Evolutionary conservation across 2,329 filamentous ascomycete genomes (phyloP).

Genomic region (Venturia effusa): DNA sequence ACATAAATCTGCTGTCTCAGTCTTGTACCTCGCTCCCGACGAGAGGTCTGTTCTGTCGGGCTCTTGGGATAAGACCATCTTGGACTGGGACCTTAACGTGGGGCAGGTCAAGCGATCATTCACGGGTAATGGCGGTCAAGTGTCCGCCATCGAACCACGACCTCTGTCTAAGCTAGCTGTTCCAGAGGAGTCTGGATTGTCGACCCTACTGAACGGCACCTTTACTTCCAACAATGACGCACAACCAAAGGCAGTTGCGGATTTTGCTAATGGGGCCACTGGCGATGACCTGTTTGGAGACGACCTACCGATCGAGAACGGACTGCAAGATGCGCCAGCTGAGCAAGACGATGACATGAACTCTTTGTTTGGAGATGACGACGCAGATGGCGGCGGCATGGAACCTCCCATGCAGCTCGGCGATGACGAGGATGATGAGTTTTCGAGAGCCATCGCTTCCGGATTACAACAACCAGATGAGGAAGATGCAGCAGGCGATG

Average conservation of each 20-base stretch:
- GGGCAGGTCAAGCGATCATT: constrained; percentile 68
- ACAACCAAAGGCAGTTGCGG: constrained; percentile 46
- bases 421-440: constrained; percentile 79
- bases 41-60: constrained; percentile 83
- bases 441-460: constrained; percentile 59
- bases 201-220: constrained; percentile 47
- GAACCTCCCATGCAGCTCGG: constrained; percentile 45
- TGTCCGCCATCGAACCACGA: constrained; percentile 77
- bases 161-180: constrained; percentile 67
- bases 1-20: constrained; percentile 86
- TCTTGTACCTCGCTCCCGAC: constrained; percentile 69
- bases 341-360: constrained; percentile 49
- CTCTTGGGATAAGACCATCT: constrained; percentile 90
- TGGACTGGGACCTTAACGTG: constrained; percentile 91
- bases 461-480: constrained; percentile 34
- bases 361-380: constrained; percentile 76
- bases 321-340: constrained; percentile 20
- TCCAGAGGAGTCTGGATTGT: constrained; percentile 58
- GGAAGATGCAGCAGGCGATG: constrained; percentile 29
- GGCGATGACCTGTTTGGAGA: constrained; percentile 21
- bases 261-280: constrained; percentile 30
- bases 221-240: constrained; percentile 63
- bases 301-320: constrained; percentile 20
- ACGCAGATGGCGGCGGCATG: constrained; percentile 20
- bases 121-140: constrained; percentile 67